A percentile compares a stretch with the other conserved stretches of the same genome.
phyloP scores from a whole-genome alignment of 352 stramenopile species.

The Globisporangium orthogonon region DNA sequence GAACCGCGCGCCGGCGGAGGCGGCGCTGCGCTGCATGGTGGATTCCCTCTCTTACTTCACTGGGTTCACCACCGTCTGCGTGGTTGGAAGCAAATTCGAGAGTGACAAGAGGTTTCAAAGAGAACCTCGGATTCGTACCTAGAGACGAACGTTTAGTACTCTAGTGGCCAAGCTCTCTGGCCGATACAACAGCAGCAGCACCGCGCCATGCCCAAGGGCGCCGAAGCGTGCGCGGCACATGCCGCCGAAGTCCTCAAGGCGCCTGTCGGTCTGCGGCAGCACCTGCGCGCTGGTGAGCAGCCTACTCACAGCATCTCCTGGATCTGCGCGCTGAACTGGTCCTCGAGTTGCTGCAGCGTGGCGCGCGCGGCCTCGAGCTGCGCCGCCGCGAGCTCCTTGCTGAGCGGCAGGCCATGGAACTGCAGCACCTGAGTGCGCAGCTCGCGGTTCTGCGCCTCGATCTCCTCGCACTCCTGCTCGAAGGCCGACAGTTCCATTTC shows the following conservation, averaged over 20 bases:
- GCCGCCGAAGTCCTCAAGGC: too few species aligned
- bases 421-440: slow-evolving; percentile 22
- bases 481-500: not conserved
- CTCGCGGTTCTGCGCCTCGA: slow-evolving; percentile 23
- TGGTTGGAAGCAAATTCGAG: too few species aligned
- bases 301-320: slow-evolving; percentile 35
- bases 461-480: slow-evolving; percentile 24
- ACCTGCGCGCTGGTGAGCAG: too few species aligned
- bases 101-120: too few species aligned
- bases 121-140: slow-evolving; percentile 1
- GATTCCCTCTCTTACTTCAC: too few species aligned
- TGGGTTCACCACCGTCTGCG: too few species aligned
- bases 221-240: too few species aligned
- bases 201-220: too few species aligned
- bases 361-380: slow-evolving; percentile 23
- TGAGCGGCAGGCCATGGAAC: slow-evolving; percentile 32
- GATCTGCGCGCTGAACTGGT: slow-evolving; percentile 45
- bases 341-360: slow-evolving; percentile 34
- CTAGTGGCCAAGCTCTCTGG: too few species aligned
- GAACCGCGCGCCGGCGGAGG: not conserved
- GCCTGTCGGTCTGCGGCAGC: too few species aligned
- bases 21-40: not conserved
- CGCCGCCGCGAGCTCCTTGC: slow-evolving; percentile 28
- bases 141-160: too few species aligned
- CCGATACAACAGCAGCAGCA: too few species aligned